A percentile compares a stretch with the other conserved stretches of the same genome.
phyloP scores from a whole-genome alignment of 768 basidiomycete genomes.

The Hortiboletus campestris region DNA sequence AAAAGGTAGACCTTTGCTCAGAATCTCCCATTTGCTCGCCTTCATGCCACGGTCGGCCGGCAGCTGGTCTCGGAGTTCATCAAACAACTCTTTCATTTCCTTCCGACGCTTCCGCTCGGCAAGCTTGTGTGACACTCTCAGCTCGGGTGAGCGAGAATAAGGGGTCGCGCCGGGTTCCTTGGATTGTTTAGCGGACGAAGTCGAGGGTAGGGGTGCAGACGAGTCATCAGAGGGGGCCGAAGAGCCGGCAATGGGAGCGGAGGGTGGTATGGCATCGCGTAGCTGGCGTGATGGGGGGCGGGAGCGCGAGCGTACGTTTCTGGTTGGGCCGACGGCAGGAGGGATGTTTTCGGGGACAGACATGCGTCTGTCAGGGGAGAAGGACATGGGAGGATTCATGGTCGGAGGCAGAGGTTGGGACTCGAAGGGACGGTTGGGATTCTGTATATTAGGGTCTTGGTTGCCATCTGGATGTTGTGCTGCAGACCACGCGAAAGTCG shows the following conservation, averaged over 20 bases:
- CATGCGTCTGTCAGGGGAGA: slow-evolving; percentile 69
- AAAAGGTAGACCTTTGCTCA: slow-evolving; percentile 77
- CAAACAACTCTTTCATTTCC: slow-evolving; percentile 99
- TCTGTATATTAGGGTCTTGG: slow-evolving; percentile 42
- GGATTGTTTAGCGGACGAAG: slow-evolving; percentile 34
- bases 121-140: slow-evolving; percentile 93
- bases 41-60: slow-evolving; percentile 94
- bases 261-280: slow-evolving; percentile 40
- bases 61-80: slow-evolving; percentile 89
- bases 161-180: slow-evolving; percentile 66
- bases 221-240: slow-evolving; percentile 42
- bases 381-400: slow-evolving; percentile 60
- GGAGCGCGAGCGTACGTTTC: slow-evolving; percentile 63
- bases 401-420: slow-evolving; percentile 42
- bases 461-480: slow-evolving; percentile 45
- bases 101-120: slow-evolving; percentile 96
- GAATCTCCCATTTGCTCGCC: slow-evolving; percentile 98
- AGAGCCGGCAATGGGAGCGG: slow-evolving; percentile 38
- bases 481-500: slow-evolving; percentile 74
- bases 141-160: slow-evolving; percentile 93
- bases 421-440: slow-evolving; percentile 47
- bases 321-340: slow-evolving; percentile 43
- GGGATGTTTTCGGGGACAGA: slow-evolving; percentile 64
- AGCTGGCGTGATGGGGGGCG: slow-evolving; percentile 68
- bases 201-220: slow-evolving; percentile 33